Evolutionary conservation across 345 rosid genomes (phyloP).

Genomic region (Erysimum cheiranthoides): DNA sequence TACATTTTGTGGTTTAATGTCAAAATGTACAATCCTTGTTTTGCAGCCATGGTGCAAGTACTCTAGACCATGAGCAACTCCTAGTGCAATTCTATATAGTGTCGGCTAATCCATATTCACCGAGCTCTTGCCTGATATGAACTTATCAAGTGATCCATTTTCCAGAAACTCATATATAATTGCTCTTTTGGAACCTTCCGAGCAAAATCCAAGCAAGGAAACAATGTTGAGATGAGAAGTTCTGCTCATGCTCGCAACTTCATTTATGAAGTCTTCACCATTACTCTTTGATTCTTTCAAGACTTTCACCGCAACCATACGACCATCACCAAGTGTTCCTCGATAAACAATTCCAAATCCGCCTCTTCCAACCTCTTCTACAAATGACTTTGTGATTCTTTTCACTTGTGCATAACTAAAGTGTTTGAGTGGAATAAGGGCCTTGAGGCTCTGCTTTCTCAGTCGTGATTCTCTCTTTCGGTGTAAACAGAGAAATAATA

Average conservation of each 20-base stretch:
- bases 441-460: no score
- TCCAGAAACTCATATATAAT: conserved; percentile 47
- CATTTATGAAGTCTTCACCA: no score
- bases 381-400: no score
- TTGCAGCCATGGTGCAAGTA: background rate
- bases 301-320: no score
- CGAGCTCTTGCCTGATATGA: background rate
- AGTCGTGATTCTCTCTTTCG: no score
- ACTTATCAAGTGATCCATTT: conserved; percentile 49
- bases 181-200: conserved; percentile 41
- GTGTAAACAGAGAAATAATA: no score
- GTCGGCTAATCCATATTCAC: conserved; percentile 11
- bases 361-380: no score
- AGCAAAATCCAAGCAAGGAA: conserved; percentile 49
- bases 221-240: conserved; percentile 57
- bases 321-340: no score
- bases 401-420: no score
- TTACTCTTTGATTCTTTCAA: no score
- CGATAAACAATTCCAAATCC: no score
- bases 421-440: no score
- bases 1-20: background rate
- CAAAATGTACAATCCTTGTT: background rate
- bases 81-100: conserved; percentile 47
- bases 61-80: conserved; percentile 47
- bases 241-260: conserved; percentile 51